Percentiles rank a stretch among this genome's conserved stretches.
These are phyloP conservation scores for Paramecium tetraurelia DNA, from an alignment of 73 alveolate genomes.

Conservation along the genomic window DNA sequence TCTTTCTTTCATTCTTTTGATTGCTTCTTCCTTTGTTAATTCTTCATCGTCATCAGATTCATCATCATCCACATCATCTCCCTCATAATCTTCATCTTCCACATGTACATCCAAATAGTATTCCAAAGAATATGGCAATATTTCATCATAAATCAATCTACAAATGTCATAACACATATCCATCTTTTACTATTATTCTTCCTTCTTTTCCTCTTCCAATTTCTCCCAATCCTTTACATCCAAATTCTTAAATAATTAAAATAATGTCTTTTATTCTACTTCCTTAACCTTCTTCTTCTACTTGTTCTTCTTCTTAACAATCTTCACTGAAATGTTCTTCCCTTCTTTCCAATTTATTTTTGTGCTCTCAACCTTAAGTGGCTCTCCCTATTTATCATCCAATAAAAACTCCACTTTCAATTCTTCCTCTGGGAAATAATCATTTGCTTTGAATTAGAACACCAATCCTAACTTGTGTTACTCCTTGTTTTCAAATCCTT, in stretches of 20 bases:
- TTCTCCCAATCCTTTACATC: not conserved
- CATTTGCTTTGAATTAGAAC: not conserved
- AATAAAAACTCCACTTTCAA: not conserved
- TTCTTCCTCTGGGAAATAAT: not conserved
- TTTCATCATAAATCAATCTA: conserved; percentile 42
- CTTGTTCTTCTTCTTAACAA: conserved; percentile 38
- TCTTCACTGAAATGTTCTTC: not conserved
- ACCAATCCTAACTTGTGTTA: not conserved
- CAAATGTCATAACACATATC: conserved; percentile 38
- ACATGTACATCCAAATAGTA: conserved; percentile 50
- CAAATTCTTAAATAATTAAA: not conserved
- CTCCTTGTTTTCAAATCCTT: not conserved
- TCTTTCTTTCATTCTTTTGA: conserved; percentile 25
- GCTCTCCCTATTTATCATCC: not conserved
- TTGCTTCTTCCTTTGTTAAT: conserved; percentile 44
- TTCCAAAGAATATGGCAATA: conserved; percentile 26
- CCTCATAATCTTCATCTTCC: conserved; percentile 38
- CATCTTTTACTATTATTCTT: not conserved
- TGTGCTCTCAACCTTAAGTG: not conserved
- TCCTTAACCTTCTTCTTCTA: conserved; percentile 6
- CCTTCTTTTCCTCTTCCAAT: not conserved
- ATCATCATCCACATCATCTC: not conserved
- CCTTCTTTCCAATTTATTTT: conserved; percentile 29
- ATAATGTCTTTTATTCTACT: not conserved
- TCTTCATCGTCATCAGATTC: conserved; percentile 43